Evolutionary conservation across 140 eudicot genomes (phyloP).

Genomic region (Flaveria floridana): DNA sequence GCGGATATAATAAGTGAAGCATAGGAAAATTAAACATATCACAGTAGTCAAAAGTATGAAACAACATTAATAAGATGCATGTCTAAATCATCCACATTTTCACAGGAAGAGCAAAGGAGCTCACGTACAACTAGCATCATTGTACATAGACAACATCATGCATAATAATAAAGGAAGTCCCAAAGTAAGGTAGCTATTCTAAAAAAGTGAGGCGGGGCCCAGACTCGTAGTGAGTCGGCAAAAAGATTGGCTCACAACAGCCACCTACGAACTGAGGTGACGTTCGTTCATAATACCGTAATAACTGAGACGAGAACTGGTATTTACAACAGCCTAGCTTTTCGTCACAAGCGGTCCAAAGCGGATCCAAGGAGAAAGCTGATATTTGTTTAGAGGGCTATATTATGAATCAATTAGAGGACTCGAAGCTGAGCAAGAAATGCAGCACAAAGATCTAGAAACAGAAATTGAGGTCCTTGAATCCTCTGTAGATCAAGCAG

Average conservation of each 20-base stretch:
- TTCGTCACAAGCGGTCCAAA: constrained; percentile 28
- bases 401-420: constrained; percentile 36
- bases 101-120: constrained; percentile 14
- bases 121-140: constrained; percentile 14
- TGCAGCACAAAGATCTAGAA: constrained; percentile 90
- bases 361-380: constrained; percentile 43
- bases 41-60: background rate
- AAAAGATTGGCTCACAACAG: constrained; percentile 52
- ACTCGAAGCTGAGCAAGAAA: constrained; percentile 96
- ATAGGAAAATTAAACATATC: background rate
- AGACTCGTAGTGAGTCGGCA: constrained; percentile 52
- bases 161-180: constrained; percentile 15
- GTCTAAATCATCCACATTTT: constrained; percentile 19
- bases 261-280: constrained; percentile 30
- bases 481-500: constrained; percentile 88
- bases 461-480: constrained; percentile 86
- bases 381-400: constrained; percentile 25
- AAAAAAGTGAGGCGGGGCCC: constrained; percentile 37
- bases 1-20: background rate
- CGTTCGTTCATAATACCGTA: constrained; percentile 1
- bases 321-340: constrained; percentile 46
- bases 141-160: constrained; percentile 25
- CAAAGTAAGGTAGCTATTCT: constrained; percentile 15
- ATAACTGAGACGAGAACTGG: constrained; percentile 33
- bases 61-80: constrained; percentile 9